Conservation (phyloP, 805 yeast genomes). For the Teunomyces panamensis region DNA sequence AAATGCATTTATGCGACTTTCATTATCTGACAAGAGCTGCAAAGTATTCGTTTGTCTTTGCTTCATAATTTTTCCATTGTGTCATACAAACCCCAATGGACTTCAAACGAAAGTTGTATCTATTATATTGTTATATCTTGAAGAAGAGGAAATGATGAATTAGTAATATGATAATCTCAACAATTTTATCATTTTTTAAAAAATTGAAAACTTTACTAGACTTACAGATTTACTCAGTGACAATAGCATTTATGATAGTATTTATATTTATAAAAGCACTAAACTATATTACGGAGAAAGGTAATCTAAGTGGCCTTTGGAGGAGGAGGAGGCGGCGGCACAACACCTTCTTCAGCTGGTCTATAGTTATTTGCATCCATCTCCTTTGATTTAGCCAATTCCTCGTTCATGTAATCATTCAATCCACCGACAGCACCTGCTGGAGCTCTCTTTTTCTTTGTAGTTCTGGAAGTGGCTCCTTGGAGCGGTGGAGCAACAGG, state of each 20-base stretch:
- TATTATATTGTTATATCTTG: too few species aligned
- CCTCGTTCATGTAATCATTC: conserved; percentile 43
- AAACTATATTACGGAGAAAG: neutral
- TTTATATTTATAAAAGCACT: too few species aligned
- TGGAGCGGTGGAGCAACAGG: conserved; percentile 16
- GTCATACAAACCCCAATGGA: too few species aligned
- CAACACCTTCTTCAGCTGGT: conserved; percentile 24
- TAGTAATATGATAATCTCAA: too few species aligned
- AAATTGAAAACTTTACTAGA: too few species aligned
- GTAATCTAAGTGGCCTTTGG: conserved; percentile 10
- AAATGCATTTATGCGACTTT: neutral
- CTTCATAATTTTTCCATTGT: too few species aligned
- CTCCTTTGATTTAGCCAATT: conserved; percentile 39
- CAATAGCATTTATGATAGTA: too few species aligned
- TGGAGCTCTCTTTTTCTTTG: conserved; percentile 23
- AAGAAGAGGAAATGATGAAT: too few species aligned
- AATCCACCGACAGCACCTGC: conserved; percentile 23
- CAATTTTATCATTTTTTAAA: too few species aligned
- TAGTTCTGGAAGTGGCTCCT: conserved; percentile 20
- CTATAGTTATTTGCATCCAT: conserved; percentile 17
- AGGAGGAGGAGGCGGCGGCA: conserved; percentile 29
- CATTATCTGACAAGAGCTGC: neutral
- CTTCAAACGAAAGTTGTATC: too few species aligned
- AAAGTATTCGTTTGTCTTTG: neutral
- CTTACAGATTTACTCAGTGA: too few species aligned